Percentiles rank a stretch among this genome's conserved stretches.
Evolutionary conservation across 1,284 basidiomycete species (phyloP).

Genomic region (Papiliotrema laurentii): DNA sequence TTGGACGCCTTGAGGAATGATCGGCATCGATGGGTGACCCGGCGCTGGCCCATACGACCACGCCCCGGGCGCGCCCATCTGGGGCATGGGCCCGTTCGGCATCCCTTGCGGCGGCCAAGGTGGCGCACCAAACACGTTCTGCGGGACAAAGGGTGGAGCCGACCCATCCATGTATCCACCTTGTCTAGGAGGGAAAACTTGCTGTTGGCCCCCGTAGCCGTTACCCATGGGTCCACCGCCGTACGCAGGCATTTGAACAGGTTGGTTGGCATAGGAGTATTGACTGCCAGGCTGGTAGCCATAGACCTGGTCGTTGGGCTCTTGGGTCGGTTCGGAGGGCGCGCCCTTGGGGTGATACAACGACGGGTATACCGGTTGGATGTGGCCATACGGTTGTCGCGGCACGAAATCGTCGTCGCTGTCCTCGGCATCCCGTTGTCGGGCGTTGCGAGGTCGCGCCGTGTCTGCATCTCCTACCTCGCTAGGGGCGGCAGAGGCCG

Average conservation of each 20-base stretch:
- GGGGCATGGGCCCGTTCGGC: not conserved
- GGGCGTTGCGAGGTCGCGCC: not conserved
- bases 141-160: not conserved
- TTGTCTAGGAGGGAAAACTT: not conserved
- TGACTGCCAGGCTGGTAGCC: not conserved
- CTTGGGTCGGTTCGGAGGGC: not conserved
- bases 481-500: no score
- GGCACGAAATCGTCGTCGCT: conserved; percentile 40
- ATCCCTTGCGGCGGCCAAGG: conserved; percentile 1
- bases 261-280: conserved; percentile 3
- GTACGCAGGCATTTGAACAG: conserved; percentile 9
- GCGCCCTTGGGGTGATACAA: conserved; percentile 22
- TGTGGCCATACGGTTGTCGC: conserved; percentile 15
- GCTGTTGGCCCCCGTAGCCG: no score
- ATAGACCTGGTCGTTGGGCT: not conserved
- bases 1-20: conserved; percentile 36
- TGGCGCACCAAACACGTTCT: conserved; percentile 11
- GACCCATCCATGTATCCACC: not conserved
- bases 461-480: not conserved
- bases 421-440: conserved; percentile 3
- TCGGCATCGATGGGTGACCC: no score
- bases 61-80: no score
- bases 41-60: no score
- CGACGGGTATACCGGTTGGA: conserved; percentile 34
- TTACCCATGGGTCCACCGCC: not conserved